phyloP scores from a whole-genome alignment of 202 grass and related monocot species.

The Dendrocalamus latiflorus region DNA sequence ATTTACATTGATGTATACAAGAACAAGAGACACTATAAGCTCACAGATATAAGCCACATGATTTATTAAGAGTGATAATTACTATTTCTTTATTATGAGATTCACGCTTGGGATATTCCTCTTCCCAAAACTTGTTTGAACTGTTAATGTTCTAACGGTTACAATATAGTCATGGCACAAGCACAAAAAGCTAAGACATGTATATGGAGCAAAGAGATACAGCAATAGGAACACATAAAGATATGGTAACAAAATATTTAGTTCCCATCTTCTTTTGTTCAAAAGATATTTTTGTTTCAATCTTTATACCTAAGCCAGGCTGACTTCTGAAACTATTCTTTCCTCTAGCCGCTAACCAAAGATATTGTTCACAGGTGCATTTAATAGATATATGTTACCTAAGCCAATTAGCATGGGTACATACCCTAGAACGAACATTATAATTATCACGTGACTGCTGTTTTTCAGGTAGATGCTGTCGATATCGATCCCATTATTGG shows the following conservation, averaged over 20 bases:
- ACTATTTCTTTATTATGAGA: not conserved
- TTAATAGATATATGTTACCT: not conserved
- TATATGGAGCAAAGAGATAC: not conserved
- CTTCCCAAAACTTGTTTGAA: not conserved
- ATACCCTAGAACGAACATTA: not conserved
- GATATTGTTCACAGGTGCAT: not conserved
- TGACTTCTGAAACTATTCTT: not conserved
- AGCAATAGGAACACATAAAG: not conserved
- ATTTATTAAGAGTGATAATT: not conserved
- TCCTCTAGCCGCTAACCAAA: not conserved
- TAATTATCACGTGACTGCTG: not conserved
- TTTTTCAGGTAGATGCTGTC: not conserved
- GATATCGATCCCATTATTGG: not conserved
- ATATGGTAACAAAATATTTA: not conserved
- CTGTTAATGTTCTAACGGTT: not conserved
- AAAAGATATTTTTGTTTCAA: not conserved
- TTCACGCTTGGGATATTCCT: not conserved
- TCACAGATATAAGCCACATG: conserved; percentile 3
- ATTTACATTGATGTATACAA: not conserved
- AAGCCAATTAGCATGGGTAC: not conserved
- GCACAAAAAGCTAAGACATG: not conserved
- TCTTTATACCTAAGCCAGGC: not conserved
- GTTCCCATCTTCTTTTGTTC: not conserved
- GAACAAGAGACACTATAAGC: not conserved
- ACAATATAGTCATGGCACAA: not conserved